Evolutionary conservation across 768 basidiomycete species (phyloP).

Genomic region (Xerocomellus amylosporus): DNA sequence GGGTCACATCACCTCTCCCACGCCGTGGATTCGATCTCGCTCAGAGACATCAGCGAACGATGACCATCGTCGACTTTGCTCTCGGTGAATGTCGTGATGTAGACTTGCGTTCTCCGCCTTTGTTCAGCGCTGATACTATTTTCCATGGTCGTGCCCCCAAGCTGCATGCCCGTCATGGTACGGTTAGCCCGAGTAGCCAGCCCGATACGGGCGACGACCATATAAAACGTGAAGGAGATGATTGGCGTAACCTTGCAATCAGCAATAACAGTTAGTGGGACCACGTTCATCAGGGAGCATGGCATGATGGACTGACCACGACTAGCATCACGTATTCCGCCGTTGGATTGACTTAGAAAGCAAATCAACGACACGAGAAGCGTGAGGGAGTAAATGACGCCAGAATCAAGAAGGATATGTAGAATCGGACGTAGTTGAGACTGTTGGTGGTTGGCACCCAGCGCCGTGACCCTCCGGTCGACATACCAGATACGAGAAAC

Average conservation of each 20-base stretch:
- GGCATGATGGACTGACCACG: background rate
- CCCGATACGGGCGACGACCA: background rate
- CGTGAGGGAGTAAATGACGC: background rate
- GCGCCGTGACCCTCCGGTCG: conserved; percentile 18
- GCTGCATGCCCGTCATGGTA: too few species aligned
- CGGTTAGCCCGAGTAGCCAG: too few species aligned
- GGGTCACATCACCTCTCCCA: too few species aligned
- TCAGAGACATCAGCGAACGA: too few species aligned
- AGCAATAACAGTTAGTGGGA: background rate
- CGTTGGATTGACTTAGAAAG: background rate
- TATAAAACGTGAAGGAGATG: background rate
- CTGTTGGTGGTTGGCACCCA: background rate
- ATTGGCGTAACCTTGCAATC: background rate
- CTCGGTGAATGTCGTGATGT: too few species aligned
- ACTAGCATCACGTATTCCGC: background rate
- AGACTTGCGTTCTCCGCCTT: too few species aligned
- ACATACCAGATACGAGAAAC: conserved; percentile 28
- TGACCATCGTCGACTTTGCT: too few species aligned
- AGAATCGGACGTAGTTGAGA: background rate
- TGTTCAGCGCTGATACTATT: too few species aligned
- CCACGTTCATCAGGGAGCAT: background rate
- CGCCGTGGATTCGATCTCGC: too few species aligned
- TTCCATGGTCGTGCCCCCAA: too few species aligned
- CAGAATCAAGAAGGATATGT: background rate
- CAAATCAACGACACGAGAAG: background rate